Conservation (phyloP, 352 stramenopile genomes). For the Globisporangium mamillatum region DNA sequence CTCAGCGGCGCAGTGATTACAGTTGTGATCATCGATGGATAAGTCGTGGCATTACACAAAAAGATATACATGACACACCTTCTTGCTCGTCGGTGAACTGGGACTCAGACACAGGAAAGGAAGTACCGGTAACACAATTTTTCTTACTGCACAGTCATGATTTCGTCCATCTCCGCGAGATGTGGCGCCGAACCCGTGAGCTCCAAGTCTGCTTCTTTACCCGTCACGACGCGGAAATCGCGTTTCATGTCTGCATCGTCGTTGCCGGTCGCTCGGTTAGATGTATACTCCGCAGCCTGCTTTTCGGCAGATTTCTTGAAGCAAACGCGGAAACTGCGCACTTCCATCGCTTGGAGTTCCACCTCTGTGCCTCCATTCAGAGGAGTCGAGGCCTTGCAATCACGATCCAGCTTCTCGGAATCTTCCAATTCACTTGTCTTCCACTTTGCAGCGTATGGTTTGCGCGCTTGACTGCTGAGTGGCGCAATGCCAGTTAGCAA, state of each 20-base stretch:
- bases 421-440: slow-evolving; percentile 30
- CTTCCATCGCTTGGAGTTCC: slow-evolving; percentile 89
- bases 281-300: slow-evolving; percentile 6
- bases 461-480: slow-evolving; percentile 26
- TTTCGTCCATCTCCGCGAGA: slow-evolving; percentile 30
- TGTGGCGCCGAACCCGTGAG: slow-evolving; percentile 2
- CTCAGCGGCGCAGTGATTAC: too few relatives aligned
- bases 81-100: too few relatives aligned
- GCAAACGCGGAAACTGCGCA: slow-evolving; percentile 89
- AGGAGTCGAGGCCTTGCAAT: slow-evolving; percentile 28
- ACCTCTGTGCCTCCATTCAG: slow-evolving; percentile 51
- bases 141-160: slow-evolving; percentile 32
- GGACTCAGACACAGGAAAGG: too few relatives aligned
- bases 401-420: slow-evolving; percentile 7
- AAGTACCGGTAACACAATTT: too few relatives aligned
- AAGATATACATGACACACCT: too few relatives aligned
- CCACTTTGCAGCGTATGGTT: slow-evolving; percentile 26
- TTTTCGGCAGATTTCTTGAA: slow-evolving; percentile 30
- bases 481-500: slow-evolving; percentile 84
- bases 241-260: not conserved
- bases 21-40: too few relatives aligned
- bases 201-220: slow-evolving; percentile 17
- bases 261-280: not conserved
- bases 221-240: slow-evolving; percentile 15
- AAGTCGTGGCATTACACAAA: too few relatives aligned